Evolutionary conservation across 2,329 filamentous ascomycete species (phyloP).

Genomic region (Exserohilum turcica): DNA sequence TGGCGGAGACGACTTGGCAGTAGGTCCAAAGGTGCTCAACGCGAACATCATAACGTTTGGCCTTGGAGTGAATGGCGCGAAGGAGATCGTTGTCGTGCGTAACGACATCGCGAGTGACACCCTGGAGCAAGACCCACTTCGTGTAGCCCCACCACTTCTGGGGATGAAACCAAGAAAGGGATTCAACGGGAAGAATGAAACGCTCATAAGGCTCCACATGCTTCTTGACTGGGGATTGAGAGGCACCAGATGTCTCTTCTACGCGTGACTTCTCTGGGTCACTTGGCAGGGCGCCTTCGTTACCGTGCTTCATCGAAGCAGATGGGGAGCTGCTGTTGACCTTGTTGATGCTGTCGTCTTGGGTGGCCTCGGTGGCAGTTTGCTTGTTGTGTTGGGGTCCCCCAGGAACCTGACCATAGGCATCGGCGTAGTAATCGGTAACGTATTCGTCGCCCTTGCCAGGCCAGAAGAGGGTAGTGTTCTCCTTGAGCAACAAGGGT

Average conservation of each 20-base stretch:
- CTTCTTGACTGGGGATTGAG: conserved; percentile 20
- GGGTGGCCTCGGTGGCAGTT: background rate
- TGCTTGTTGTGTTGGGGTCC: conserved; percentile 15
- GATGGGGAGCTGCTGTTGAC: conserved; percentile 10
- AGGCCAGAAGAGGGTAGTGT: conserved; percentile 50
- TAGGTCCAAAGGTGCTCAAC: conserved; percentile 57
- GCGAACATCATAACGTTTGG: conserved; percentile 52
- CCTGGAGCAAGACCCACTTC: conserved; percentile 53
- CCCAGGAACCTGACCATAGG: conserved; percentile 31
- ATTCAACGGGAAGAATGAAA: conserved; percentile 44
- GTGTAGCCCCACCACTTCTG: conserved; percentile 45
- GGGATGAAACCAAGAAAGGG: conserved; percentile 40
- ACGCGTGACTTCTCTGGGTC: conserved; percentile 12
- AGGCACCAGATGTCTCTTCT: conserved; percentile 12
- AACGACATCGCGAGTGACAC: conserved; percentile 51
- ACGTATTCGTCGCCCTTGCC: conserved; percentile 46
- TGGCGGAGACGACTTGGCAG: conserved; percentile 57
- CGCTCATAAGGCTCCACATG: conserved; percentile 43
- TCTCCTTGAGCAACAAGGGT: conserved; percentile 48
- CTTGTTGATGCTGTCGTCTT: conserved; percentile 11
- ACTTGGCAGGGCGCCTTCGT: background rate
- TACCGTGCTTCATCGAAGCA: background rate
- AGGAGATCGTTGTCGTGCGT: conserved; percentile 48
- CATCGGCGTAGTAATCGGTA: conserved; percentile 49
- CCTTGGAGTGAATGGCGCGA: conserved; percentile 50